Percentiles rank a stretch among this genome's conserved stretches.
Evolutionary conservation across 306 rosid genomes (phyloP).

Genomic region (Rosa rugosa): DNA sequence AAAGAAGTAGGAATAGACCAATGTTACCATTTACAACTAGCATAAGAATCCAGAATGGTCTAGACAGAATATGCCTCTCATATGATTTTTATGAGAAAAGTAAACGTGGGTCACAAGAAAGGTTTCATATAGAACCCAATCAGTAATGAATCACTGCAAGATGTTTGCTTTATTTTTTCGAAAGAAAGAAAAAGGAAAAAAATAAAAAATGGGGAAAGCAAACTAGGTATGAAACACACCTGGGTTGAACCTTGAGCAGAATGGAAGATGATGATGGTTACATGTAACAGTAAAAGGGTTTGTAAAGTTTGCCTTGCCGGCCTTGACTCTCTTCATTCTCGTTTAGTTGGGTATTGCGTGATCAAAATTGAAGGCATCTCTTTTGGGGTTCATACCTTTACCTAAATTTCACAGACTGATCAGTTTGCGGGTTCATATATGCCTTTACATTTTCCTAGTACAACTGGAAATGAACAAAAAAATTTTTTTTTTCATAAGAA

Average conservation of each 20-base stretch:
- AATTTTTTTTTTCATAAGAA: neutral
- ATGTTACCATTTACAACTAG: neutral
- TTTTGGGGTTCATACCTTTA: neutral
- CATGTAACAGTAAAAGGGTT: neutral
- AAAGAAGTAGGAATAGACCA: neutral
- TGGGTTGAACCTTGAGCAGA: neutral
- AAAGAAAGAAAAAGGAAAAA: neutral
- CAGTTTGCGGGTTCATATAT: neutral
- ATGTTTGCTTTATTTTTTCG: neutral
- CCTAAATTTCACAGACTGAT: neutral
- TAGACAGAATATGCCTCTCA: slow-evolving; percentile 23
- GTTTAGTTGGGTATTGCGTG: neutral
- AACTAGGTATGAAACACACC: neutral
- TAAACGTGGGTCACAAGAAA: slow-evolving; percentile 20
- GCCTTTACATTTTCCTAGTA: neutral
- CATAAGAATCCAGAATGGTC: neutral
- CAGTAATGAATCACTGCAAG: neutral
- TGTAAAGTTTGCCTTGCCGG: neutral
- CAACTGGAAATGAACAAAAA: neutral
- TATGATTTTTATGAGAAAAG: neutral
- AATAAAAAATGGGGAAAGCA: neutral
- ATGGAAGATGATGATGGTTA: neutral
- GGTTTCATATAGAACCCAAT: neutral
- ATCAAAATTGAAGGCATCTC: neutral
- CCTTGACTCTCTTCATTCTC: neutral